A percentile compares a stretch with the other conserved stretches of the same genome.
Evolutionary conservation across 2,329 filamentous ascomycete species (phyloP).

Genomic region (Curvularia eragrostidis): DNA sequence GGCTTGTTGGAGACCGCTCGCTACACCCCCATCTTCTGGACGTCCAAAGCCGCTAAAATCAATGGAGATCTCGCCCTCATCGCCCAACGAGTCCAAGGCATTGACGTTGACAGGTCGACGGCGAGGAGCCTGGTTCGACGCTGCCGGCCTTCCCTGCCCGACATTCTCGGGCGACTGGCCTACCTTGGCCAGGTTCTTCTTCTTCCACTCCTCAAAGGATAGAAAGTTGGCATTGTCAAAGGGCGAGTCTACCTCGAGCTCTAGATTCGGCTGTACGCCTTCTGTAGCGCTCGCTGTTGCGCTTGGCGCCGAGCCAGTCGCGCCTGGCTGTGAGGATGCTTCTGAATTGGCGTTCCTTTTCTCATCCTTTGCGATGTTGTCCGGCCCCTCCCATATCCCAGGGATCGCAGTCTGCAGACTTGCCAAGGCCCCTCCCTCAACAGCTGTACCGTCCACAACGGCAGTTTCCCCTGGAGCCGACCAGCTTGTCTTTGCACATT

Average conservation of each 20-base stretch:
- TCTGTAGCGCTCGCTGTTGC: conserved; percentile 7
- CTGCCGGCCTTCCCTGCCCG: conserved; percentile 62
- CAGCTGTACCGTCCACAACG: conserved; percentile 17
- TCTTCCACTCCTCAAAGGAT: conserved; percentile 99
- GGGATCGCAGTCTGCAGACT: conserved; percentile 21
- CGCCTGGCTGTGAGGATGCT: conserved; percentile 14
- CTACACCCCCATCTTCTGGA: conserved; percentile 34
- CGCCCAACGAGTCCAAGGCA: conserved; percentile 79
- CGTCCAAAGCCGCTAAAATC: conserved; percentile 70
- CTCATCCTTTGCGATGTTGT: conserved; percentile 13
- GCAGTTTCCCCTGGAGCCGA: conserved; percentile 31
- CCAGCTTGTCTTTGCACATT: conserved; percentile 73
- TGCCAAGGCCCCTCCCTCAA: conserved; percentile 19
- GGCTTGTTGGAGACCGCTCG: conserved; percentile 25
- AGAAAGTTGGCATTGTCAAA: conserved; percentile 83
- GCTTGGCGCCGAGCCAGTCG: conserved; percentile 13
- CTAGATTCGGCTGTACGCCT: conserved; percentile 51
- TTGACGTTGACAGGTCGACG: conserved; percentile 65
- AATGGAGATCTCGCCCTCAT: conserved; percentile 85
- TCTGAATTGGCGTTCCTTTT: conserved; percentile 4
- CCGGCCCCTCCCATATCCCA: conserved; percentile 18
- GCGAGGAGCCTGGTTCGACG: conserved; percentile 52
- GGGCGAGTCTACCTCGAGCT: conserved; percentile 68
- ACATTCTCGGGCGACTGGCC: conserved; percentile 78
- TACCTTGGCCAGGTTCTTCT: conserved; percentile 83